Evolutionary conservation across 148 eudicot genomes (phyloP).

Genomic region (Gaultheria prostrata): DNA sequence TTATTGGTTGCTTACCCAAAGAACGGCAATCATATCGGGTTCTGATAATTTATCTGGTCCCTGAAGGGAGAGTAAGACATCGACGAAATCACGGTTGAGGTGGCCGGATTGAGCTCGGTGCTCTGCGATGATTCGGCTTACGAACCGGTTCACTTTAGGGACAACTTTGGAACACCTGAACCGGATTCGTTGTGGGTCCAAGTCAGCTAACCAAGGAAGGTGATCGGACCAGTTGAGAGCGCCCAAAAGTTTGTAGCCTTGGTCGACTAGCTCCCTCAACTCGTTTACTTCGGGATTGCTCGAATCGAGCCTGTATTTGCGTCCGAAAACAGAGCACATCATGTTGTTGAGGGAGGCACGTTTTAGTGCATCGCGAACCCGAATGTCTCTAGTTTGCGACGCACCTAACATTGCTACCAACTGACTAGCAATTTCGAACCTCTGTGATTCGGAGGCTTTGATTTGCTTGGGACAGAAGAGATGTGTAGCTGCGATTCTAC

Average conservation of each 20-base stretch:
- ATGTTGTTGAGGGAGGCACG: constrained; percentile 63
- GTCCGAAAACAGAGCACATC: constrained; percentile 76
- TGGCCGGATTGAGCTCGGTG: constrained; percentile 35
- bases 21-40: constrained; percentile 68
- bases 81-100: constrained; percentile 55
- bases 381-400: constrained; percentile 15
- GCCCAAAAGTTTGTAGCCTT: constrained; percentile 78
- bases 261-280: constrained; percentile 54
- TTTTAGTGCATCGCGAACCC: constrained; percentile 44
- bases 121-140: constrained; percentile 46
- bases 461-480: constrained; percentile 78
- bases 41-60: constrained; percentile 49
- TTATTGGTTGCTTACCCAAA: constrained; percentile 52
- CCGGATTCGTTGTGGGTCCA: constrained; percentile 63
- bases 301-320: constrained; percentile 21
- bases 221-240: constrained; percentile 69
- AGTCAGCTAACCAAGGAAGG: constrained; percentile 48
- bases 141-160: constrained; percentile 66
- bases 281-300: constrained; percentile 29
- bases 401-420: constrained; percentile 32
- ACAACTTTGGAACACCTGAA: constrained; percentile 59
- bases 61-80: constrained; percentile 62
- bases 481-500: constrained; percentile 61
- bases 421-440: constrained; percentile 39
- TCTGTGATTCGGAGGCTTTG: constrained; percentile 39